These are phyloP conservation scores for Salix udensis DNA, from an alignment of 345 rosid genomes.

Conservation along the genomic window DNA sequence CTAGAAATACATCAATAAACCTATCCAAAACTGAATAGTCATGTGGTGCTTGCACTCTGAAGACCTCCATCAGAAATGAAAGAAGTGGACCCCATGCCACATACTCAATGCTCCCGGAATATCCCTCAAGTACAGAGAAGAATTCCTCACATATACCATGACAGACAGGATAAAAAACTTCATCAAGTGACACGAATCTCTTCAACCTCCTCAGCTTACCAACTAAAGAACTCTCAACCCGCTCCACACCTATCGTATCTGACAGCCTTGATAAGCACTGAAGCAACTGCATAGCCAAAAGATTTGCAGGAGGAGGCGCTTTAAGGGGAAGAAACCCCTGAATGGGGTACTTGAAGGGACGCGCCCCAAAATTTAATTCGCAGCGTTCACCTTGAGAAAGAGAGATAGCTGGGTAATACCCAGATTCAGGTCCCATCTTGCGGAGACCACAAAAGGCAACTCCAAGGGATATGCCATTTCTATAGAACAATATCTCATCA, in stretches of 20 bases:
- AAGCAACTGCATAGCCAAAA: constrained; percentile 54
- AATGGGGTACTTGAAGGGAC: constrained; percentile 71
- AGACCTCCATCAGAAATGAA: constrained; percentile 72
- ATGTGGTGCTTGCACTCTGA: constrained; percentile 69
- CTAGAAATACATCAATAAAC: constrained; percentile 60
- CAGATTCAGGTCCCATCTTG: constrained; percentile 73
- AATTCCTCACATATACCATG: constrained; percentile 68
- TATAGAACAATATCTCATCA: constrained; percentile 72
- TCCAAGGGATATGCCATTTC: constrained; percentile 81
- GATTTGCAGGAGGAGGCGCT: constrained; percentile 46
- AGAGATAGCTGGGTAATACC: constrained; percentile 90
- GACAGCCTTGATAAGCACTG: constrained; percentile 67
- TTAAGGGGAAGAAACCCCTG: constrained; percentile 67
- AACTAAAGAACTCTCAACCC: constrained; percentile 51
- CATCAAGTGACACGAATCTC: constrained; percentile 68
- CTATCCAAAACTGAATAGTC: constrained; percentile 64
- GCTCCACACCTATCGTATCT: constrained; percentile 47
- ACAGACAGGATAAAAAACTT: constrained; percentile 67
- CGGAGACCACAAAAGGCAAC: constrained; percentile 71
- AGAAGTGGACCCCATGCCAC: constrained; percentile 72
- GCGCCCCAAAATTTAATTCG: constrained; percentile 78
- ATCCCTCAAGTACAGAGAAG: constrained; percentile 53
- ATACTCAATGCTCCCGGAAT: constrained; percentile 55
- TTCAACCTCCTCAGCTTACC: constrained; percentile 72
- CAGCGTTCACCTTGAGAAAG: constrained; percentile 92